Evolutionary conservation across 345 rosid genomes (phyloP).

Genomic region (Camelina sativa): DNA sequence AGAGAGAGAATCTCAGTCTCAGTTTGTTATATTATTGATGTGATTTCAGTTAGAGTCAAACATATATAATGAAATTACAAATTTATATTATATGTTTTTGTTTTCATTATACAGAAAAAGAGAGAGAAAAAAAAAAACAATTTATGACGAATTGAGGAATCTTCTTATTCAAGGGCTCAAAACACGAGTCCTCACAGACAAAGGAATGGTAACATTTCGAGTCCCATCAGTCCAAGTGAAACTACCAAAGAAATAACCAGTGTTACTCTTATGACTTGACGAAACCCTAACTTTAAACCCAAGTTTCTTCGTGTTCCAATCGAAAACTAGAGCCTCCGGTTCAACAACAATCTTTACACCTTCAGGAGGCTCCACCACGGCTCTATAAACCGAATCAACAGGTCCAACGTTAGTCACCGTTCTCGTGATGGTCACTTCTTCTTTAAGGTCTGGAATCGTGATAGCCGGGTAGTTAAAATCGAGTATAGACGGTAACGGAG

Average conservation of each 20-base stretch:
- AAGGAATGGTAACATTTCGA: slow-evolving; percentile 37
- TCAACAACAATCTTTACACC: slow-evolving; percentile 30
- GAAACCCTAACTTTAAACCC: slow-evolving; percentile 34
- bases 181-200: slow-evolving; percentile 38
- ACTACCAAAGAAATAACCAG: slow-evolving; percentile 32
- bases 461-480: slow-evolving; percentile 41
- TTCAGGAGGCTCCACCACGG: slow-evolving; percentile 25
- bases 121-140: background rate
- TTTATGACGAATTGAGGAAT: slow-evolving; percentile 21
- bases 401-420: slow-evolving; percentile 43
- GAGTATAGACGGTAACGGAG: slow-evolving; percentile 32
- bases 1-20: slow-evolving; percentile 42
- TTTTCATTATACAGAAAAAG: background rate
- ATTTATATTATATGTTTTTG: background rate
- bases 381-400: slow-evolving; percentile 36
- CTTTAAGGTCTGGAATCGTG: slow-evolving; percentile 33
- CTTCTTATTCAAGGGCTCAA: slow-evolving; percentile 8
- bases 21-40: slow-evolving; percentile 46
- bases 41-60: slow-evolving; percentile 47
- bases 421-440: slow-evolving; percentile 14
- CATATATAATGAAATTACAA: slow-evolving; percentile 9
- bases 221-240: slow-evolving; percentile 42
- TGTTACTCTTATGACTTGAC: slow-evolving; percentile 27
- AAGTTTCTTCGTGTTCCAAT: slow-evolving; percentile 24
- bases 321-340: slow-evolving; percentile 32